Evolutionary conservation across 495 filamentous ascomycete genomes (phyloP).

Genomic region (Trichoderma erinaceum): DNA sequence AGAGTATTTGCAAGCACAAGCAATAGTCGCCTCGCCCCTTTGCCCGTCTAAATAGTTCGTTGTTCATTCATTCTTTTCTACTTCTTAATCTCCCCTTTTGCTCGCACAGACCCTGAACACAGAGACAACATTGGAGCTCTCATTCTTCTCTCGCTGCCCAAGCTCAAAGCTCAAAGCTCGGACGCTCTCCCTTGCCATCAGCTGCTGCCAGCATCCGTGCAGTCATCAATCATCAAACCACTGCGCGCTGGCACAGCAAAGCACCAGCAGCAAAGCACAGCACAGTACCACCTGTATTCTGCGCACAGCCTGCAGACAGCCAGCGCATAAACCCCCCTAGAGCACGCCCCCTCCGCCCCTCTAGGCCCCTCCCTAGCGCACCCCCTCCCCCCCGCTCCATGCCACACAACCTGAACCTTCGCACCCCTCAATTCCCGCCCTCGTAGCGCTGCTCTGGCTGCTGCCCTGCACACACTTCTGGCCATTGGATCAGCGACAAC

Average conservation of each 20-base stretch:
- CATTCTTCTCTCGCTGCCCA: not conserved
- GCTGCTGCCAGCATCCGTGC: too few species aligned
- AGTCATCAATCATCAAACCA: too few species aligned
- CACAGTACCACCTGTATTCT: not conserved
- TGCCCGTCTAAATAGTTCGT: too few species aligned
- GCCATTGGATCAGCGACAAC: slow-evolving; percentile 13
- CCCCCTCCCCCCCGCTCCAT: not conserved
- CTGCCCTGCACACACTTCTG: slow-evolving; percentile 11
- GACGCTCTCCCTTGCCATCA: too few species aligned
- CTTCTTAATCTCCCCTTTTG: not conserved
- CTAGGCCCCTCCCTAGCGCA: not conserved
- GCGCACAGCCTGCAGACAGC: not conserved
- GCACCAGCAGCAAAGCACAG: not conserved
- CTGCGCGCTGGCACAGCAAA: not conserved
- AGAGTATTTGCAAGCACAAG: not conserved
- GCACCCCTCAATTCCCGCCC: slow-evolving; percentile 10
- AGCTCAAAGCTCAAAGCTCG: not conserved
- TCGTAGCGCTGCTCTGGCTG: slow-evolving; percentile 1
- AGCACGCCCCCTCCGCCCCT: slow-evolving; percentile 2
- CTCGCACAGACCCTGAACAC: not conserved
- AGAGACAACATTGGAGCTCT: too few species aligned
- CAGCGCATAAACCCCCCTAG: slow-evolving; percentile 10
- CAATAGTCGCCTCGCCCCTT: too few species aligned
- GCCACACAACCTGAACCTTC: not conserved
- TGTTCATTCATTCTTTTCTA: too few species aligned